These are phyloP conservation scores for Panaeolus cyanescens DNA, from an alignment of 768 basidiomycete species.

Conservation along the genomic window DNA sequence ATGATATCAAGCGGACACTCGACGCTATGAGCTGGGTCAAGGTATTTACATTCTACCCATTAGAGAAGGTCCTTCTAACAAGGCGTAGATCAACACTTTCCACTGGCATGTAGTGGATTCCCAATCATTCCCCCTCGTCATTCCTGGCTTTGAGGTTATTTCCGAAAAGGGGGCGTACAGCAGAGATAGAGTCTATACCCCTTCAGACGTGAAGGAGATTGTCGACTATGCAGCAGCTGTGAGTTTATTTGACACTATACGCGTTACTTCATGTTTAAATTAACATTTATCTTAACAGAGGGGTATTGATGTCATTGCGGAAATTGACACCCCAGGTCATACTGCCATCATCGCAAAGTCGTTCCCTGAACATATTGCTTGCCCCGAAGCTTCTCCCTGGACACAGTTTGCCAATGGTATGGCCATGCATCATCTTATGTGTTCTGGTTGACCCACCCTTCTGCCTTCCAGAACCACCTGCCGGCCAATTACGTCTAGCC, in stretches of 20 bases:
- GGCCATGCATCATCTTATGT: not conserved
- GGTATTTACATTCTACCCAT: slow-evolving; percentile 26
- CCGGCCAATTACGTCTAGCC: slow-evolving; percentile 81
- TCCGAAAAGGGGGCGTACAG: slow-evolving; percentile 71
- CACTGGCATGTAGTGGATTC: slow-evolving; percentile 88
- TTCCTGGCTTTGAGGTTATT: slow-evolving; percentile 62
- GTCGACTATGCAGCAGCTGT: slow-evolving; percentile 72
- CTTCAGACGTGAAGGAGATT: slow-evolving; percentile 57
- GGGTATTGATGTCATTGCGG: slow-evolving; percentile 74
- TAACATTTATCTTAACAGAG: slow-evolving; percentile 38
- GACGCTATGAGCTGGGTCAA: slow-evolving; percentile 83
- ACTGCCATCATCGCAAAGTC: slow-evolving; percentile 66
- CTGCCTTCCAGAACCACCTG: slow-evolving; percentile 62
- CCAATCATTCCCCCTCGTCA: slow-evolving; percentile 76
- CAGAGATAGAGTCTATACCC: slow-evolving; percentile 49
- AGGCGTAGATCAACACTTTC: slow-evolving; percentile 63
- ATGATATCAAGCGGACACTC: slow-evolving; percentile 66
- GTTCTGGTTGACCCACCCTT: not conserved
- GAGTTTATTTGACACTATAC: slow-evolving; percentile 24
- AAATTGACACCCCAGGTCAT: slow-evolving; percentile 88
- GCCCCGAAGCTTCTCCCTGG: slow-evolving; percentile 63
- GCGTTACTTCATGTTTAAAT: not conserved
- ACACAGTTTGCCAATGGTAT: slow-evolving; percentile 54
- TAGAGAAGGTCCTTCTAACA: not conserved
- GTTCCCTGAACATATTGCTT: slow-evolving; percentile 78